Conservation (phyloP, 2,329 filamentous ascomycete species). For the Eurotiales sp. region DNA sequence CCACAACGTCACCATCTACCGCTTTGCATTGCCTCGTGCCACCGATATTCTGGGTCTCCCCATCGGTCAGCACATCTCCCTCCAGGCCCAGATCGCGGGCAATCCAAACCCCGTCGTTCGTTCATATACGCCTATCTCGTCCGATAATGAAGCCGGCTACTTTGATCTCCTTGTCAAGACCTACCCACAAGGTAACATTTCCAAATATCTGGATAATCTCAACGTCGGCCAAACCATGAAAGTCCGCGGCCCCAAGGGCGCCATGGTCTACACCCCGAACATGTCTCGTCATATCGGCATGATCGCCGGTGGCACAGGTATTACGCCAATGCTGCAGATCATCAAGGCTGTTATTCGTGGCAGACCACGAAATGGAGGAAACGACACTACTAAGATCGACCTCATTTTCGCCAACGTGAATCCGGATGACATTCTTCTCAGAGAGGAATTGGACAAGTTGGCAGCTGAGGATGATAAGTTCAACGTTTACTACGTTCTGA, state of each 20-base stretch:
- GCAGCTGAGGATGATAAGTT: slow-evolving; percentile 74
- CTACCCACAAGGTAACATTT: slow-evolving; percentile 97
- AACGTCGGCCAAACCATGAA: slow-evolving; percentile 82
- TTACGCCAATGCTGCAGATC: slow-evolving; percentile 97
- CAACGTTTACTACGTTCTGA: slow-evolving; percentile 89
- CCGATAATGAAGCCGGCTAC: slow-evolving; percentile 82
- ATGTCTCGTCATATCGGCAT: slow-evolving; percentile 96
- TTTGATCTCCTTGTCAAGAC: slow-evolving; percentile 98
- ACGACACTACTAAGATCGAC: slow-evolving; percentile 84
- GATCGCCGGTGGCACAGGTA: slow-evolving; percentile 95
- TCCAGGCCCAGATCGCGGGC: slow-evolving; percentile 76
- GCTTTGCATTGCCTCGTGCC: slow-evolving; percentile 76
- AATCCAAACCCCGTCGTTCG: slow-evolving; percentile 78
- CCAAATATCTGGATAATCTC: slow-evolving; percentile 81
- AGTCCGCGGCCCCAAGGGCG: slow-evolving; percentile 90
- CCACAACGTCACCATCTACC: slow-evolving; percentile 98
- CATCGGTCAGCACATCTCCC: slow-evolving; percentile 98
- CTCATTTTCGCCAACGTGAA: slow-evolving; percentile 98
- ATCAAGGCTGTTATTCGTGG: slow-evolving; percentile 85
- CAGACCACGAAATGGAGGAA: slow-evolving; percentile 59
- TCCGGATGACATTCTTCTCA: slow-evolving; percentile 84
- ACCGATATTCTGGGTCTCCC: slow-evolving; percentile 87
- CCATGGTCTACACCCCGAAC: slow-evolving; percentile 95
- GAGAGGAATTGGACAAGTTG: slow-evolving; percentile 82
- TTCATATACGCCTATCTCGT: slow-evolving; percentile 88